Conservation (phyloP, 257 asterid genomes). For the Haberlea rhodopensis region DNA sequence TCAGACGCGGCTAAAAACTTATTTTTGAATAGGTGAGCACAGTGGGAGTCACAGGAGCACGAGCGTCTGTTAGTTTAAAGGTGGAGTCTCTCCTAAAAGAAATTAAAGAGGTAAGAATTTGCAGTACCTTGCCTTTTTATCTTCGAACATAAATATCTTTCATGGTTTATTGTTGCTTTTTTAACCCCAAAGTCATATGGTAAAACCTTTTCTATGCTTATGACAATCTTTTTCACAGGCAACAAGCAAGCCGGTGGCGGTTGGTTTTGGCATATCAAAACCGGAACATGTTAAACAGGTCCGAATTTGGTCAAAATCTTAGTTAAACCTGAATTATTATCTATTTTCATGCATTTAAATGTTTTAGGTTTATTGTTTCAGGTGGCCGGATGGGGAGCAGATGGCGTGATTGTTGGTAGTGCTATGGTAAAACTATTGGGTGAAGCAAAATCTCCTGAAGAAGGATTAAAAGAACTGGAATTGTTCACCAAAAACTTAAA, state of each 20-base stretch:
- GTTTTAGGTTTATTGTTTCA: constrained; percentile 22
- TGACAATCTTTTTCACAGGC: constrained; percentile 41
- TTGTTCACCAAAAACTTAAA: constrained; percentile 62
- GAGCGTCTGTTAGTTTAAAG: constrained; percentile 58
- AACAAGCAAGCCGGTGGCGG: constrained; percentile 75
- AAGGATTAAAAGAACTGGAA: constrained; percentile 71
- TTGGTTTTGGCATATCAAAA: constrained; percentile 86
- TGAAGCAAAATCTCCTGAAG: constrained; percentile 77
- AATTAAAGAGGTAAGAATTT: constrained; percentile 64
- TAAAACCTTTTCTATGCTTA: not conserved
- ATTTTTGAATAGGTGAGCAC: constrained; percentile 61
- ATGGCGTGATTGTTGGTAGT: constrained; percentile 89
- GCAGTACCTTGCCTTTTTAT: constrained; percentile 5
- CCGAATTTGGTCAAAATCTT: constrained; percentile 1
- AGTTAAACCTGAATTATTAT: not conserved
- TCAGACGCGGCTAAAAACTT: too few species aligned
- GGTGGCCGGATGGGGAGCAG: constrained; percentile 94
- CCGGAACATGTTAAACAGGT: constrained; percentile 92
- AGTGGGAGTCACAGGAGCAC: constrained; percentile 90
- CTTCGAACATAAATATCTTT: not conserved
- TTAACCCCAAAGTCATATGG: not conserved
- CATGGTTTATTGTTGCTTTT: not conserved
- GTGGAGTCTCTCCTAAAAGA: constrained; percentile 71
- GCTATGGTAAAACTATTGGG: constrained; percentile 80
- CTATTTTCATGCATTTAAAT: not conserved